A percentile compares a stretch with the other conserved stretches of the same genome.
Evolutionary conservation across 768 basidiomycete genomes (phyloP).

Genomic region (Gloeopeniophorella convolvens): DNA sequence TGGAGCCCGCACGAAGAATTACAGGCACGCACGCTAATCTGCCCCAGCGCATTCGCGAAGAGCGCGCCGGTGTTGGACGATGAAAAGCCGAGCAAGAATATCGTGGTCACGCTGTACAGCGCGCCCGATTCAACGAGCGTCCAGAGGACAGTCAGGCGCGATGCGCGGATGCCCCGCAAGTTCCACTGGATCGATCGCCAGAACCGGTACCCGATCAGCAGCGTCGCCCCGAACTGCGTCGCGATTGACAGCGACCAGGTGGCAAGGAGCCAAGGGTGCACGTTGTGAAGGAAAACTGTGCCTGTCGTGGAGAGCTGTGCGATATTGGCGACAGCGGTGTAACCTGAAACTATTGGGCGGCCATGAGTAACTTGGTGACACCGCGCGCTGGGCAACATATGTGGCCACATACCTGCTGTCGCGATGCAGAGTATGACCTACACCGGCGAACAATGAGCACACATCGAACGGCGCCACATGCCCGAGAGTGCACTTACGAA

Average conservation of each 20-base stretch:
- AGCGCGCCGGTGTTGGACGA: not conserved
- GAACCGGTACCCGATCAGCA: constrained; percentile 9
- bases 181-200: not conserved
- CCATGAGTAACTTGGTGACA: not conserved
- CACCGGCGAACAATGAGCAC: not conserved
- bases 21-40: constrained; percentile 9
- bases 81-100: constrained; percentile 6
- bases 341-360: constrained; percentile 2
- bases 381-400: too few relatives aligned
- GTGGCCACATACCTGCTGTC: not conserved
- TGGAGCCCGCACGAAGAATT: not conserved
- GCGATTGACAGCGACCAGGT: constrained; percentile 14
- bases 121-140: constrained; percentile 16
- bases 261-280: constrained; percentile 4
- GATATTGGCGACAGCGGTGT: constrained; percentile 1
- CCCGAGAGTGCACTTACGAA: constrained; percentile 6
- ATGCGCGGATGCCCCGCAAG: not conserved
- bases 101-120: constrained; percentile 6
- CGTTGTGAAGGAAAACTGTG: not conserved
- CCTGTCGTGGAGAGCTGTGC: not conserved
- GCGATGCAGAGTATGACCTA: not conserved
- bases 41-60: constrained; percentile 2
- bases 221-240: constrained; percentile 11
- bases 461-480: too few relatives aligned
- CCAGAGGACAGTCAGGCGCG: constrained; percentile 7